Evolutionary conservation across 345 rosid species (phyloP).

Genomic region (Rhizophora mangle): DNA sequence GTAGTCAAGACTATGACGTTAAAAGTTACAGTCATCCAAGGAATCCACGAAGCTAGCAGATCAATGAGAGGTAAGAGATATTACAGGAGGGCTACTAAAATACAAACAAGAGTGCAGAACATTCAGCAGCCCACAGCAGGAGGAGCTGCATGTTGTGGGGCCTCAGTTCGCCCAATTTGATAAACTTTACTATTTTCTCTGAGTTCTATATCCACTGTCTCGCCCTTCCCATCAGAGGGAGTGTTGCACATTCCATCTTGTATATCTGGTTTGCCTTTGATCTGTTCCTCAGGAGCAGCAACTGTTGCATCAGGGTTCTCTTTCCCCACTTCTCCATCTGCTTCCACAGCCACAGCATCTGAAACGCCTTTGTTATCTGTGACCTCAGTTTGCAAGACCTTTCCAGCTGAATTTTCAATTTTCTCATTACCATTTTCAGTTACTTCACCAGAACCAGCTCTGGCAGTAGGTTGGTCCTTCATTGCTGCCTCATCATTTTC

Average conservation of each 20-base stretch:
- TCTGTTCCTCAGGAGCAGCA: constrained; percentile 26
- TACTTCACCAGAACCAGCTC: constrained; percentile 22
- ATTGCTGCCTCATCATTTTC: constrained; percentile 18
- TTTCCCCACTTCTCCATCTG: constrained; percentile 31
- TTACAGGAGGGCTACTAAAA: constrained; percentile 6
- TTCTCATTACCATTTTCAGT: constrained; percentile 22
- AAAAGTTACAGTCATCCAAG: constrained; percentile 43
- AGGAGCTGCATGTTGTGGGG: constrained; percentile 25
- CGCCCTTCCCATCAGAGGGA: constrained; percentile 29
- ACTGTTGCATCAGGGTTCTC: constrained; percentile 26
- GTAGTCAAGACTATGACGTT: constrained; percentile 4
- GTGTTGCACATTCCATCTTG: constrained; percentile 14
- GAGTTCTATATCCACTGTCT: constrained; percentile 25
- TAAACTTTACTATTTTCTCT: constrained; percentile 40
- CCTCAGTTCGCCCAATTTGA: constrained; percentile 26
- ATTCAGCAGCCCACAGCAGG: constrained; percentile 38
- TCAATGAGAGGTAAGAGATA: constrained; percentile 11
- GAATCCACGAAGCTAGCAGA: constrained; percentile 22
- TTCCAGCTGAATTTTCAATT: constrained; percentile 27
- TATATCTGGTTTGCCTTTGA: constrained; percentile 20
- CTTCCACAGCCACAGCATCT: constrained; percentile 22
- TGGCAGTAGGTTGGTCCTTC: constrained; percentile 22
- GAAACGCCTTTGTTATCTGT: constrained; percentile 22
- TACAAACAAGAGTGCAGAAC: constrained; percentile 3
- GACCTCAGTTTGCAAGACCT: constrained; percentile 19